phyloP scores from a whole-genome alignment of 2,329 filamentous ascomycete genomes.

The Venturia asperata region DNA sequence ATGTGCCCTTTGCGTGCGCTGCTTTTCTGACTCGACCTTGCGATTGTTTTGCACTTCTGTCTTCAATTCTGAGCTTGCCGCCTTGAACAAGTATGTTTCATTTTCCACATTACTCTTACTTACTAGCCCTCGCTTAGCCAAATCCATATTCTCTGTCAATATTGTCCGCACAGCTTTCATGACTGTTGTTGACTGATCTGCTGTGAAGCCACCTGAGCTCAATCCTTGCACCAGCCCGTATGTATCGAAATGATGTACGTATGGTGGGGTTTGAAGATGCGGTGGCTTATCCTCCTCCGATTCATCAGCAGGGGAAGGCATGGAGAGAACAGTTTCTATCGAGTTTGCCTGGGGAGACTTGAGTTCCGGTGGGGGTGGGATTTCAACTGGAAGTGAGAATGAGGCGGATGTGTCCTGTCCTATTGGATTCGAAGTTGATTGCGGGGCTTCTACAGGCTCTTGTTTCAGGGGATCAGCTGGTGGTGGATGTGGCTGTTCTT shows the following conservation, averaged over 20 bases:
- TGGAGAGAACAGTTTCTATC: constrained; percentile 36
- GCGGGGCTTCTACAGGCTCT: background rate
- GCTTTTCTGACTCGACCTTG: constrained; percentile 68
- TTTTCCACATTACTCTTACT: constrained; percentile 93
- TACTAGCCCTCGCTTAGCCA: constrained; percentile 72
- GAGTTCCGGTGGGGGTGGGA: constrained; percentile 17
- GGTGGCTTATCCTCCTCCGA: constrained; percentile 47
- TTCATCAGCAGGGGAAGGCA: constrained; percentile 32
- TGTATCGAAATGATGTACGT: constrained; percentile 95
- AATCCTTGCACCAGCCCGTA: constrained; percentile 82
- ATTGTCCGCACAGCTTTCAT: constrained; percentile 88
- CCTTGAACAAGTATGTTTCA: constrained; percentile 86
- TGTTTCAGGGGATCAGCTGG: background rate
- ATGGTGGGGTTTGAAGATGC: constrained; percentile 65
- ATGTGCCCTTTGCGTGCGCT: constrained; percentile 74
- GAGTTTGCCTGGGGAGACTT: constrained; percentile 28
- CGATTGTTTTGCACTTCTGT: constrained; percentile 78
- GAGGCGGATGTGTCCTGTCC: background rate
- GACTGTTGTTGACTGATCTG: constrained; percentile 67
- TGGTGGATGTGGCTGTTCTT: background rate
- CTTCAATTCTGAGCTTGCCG: constrained; percentile 84
- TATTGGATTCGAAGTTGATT: background rate
- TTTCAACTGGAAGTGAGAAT: constrained; percentile 11
- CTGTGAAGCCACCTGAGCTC: constrained; percentile 61
- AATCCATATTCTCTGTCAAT: constrained; percentile 69